Conservation (phyloP, 2,329 filamentous ascomycete genomes). For the Pseudogymnoascus sp. region DNA sequence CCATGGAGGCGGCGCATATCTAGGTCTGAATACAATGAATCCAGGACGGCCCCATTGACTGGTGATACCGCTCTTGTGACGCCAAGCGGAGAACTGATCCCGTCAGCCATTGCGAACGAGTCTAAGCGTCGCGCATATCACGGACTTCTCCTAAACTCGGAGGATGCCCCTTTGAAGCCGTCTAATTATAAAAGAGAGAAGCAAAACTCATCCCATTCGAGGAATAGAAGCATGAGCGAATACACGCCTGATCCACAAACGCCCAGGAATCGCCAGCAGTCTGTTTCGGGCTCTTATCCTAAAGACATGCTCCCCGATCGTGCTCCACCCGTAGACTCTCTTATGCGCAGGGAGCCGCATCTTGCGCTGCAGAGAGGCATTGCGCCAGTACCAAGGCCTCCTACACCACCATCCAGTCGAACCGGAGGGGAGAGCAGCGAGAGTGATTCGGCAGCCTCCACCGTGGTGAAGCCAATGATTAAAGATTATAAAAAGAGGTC, state of each 20-base stretch:
- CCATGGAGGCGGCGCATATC: slow-evolving; percentile 49
- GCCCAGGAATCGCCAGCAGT: slow-evolving; percentile 60
- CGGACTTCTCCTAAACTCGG: slow-evolving; percentile 30
- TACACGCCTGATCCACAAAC: slow-evolving; percentile 68
- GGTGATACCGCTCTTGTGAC: slow-evolving; percentile 42
- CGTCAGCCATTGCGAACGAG: slow-evolving; percentile 41
- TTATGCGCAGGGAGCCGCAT: slow-evolving; percentile 68
- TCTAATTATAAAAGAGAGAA: slow-evolving; percentile 9
- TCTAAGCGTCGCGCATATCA: slow-evolving; percentile 51
- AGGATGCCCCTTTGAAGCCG: slow-evolving; percentile 16
- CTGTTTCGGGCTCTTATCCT: slow-evolving; percentile 56
- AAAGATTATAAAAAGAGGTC: slow-evolving; percentile 27
- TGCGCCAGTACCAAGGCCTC: slow-evolving; percentile 51
- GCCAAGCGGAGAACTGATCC: slow-evolving; percentile 43
- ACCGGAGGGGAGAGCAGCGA: slow-evolving; percentile 44
- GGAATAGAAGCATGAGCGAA: slow-evolving; percentile 82
- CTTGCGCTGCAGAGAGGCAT: slow-evolving; percentile 72
- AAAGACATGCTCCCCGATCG: slow-evolving; percentile 36
- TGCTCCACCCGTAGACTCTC: slow-evolving; percentile 41
- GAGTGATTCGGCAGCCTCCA: slow-evolving; percentile 39
- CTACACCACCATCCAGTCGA: slow-evolving; percentile 77
- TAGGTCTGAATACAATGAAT: slow-evolving; percentile 7
- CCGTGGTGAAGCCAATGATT: slow-evolving; percentile 27
- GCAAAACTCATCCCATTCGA: slow-evolving; percentile 20
- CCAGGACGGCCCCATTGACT: slow-evolving; percentile 23